phyloP scores from a whole-genome alignment of 2,329 filamentous ascomycete genomes.

The Penicillium corylophilum region DNA sequence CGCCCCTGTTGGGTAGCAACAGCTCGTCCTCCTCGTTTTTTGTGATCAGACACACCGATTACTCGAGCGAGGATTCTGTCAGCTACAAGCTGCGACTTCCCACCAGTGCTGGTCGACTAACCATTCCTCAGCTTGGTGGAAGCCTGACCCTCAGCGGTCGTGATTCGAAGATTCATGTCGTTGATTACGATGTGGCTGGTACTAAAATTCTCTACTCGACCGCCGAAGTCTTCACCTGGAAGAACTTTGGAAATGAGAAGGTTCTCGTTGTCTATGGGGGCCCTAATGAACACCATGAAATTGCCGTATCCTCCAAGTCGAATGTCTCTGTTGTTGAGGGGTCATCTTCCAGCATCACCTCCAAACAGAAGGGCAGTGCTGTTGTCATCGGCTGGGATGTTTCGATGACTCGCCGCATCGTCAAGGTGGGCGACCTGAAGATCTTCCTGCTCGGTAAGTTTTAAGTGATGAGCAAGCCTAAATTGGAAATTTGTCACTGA shows the following conservation, averaged over 20 bases:
- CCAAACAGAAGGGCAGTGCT: conserved; percentile 28
- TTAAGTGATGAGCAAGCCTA: not conserved
- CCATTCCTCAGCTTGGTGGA: conserved; percentile 42
- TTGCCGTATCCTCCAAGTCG: conserved; percentile 35
- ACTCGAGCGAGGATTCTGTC: conserved; percentile 57
- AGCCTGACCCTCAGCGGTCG: conserved; percentile 40
- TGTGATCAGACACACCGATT: conserved; percentile 65
- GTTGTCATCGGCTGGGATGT: conserved; percentile 55
- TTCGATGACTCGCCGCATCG: conserved; percentile 46
- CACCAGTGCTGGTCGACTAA: conserved; percentile 41
- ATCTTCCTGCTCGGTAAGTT: conserved; percentile 55
- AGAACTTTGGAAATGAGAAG: conserved; percentile 59
- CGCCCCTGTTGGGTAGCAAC: conserved; percentile 57
- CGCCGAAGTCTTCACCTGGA: conserved; percentile 51
- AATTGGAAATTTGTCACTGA: conserved; percentile 10
- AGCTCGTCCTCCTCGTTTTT: conserved; percentile 54
- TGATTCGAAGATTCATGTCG: conserved; percentile 47
- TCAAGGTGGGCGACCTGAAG: conserved; percentile 46
- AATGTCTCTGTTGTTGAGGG: conserved; percentile 35
- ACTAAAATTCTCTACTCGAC: conserved; percentile 45
- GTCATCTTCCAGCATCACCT: conserved; percentile 27
- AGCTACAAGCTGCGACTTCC: conserved; percentile 63
- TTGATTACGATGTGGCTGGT: conserved; percentile 42
- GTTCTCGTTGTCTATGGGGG: conserved; percentile 44
- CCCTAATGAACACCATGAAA: conserved; percentile 41